Evolutionary conservation across 306 rosid genomes (phyloP), one percentile per base, ranked within the genome.

Genomic region (Glycine soja): DNA sequence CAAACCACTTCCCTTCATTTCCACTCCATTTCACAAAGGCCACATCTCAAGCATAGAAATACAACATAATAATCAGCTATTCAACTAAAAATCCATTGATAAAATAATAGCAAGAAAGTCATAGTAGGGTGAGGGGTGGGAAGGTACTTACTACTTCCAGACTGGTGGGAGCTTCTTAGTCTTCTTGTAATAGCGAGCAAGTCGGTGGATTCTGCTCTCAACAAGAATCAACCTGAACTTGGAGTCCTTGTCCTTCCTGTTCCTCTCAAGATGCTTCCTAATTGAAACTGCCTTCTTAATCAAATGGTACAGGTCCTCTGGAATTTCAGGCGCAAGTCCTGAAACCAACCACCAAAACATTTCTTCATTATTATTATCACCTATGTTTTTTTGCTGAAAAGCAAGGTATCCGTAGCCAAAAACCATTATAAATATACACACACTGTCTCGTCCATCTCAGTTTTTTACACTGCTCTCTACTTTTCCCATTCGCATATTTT

Each of bases 291-390:
- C 98, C 80, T 92, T 93, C 91, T 93, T 93, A 74, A 93, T 93
- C 86, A 94, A 89, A 81, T 91, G 97, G 88, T 94, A 94, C 72
- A 93, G 85, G 83, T 93, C 98, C 97, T 94, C 98, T 0, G 98
- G 98, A 38, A 94, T 92, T 72, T 92, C 98, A 48, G 98, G 98
- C 5, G 94, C 98, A 78, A 94, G 95, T 6, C 93, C 98, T 94
- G 73, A 82, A 72, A 71, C 4, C 64, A 78, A 54, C 19, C 10
- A 14, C 52, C 30, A 24, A 24, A 24, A 24, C 30, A 24, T 24
- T 24, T 24, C 30, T 24, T 24, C 30, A 24, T 24, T 24, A 0
- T 24, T 24, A 24, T 24, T 24, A 24, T 24, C 30, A 24, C 1
- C 30, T 24, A 24, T 24, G 30, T 24, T 24, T 24, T 24, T 24